phyloP scores from a whole-genome alignment of 768 basidiomycete species.

The Melanogaster broomeanus region DNA sequence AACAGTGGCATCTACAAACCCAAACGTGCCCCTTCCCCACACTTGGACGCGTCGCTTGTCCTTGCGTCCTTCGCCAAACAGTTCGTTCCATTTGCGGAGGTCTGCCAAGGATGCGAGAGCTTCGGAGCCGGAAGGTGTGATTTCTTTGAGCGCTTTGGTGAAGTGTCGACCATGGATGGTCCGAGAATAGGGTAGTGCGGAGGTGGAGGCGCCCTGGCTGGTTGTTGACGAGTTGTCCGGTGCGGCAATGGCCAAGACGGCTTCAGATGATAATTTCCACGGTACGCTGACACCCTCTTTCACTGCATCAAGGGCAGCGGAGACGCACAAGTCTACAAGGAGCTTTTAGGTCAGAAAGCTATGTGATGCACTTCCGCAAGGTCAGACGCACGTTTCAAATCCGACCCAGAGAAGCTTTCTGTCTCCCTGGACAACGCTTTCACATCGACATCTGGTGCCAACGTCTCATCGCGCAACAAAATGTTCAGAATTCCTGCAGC shows the following conservation, averaged over 20 bases:
- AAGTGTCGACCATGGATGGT: conserved; percentile 67
- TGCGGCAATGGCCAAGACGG: neutral
- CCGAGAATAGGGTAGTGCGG: conserved; percentile 31
- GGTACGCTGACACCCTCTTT: conserved; percentile 84
- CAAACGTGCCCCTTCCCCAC: conserved; percentile 89
- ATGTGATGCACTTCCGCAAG: neutral
- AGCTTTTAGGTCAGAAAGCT: conserved; percentile 6
- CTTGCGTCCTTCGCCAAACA: conserved; percentile 85
- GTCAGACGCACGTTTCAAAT: conserved; percentile 78
- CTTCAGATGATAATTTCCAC: conserved; percentile 48
- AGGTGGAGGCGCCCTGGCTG: conserved; percentile 4
- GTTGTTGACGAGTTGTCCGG: neutral
- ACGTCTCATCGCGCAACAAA: conserved; percentile 75
- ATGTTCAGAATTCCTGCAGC: conserved; percentile 82
- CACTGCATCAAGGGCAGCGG: conserved; percentile 88
- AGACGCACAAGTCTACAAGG: conserved; percentile 83
- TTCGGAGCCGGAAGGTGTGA: conserved; percentile 88
- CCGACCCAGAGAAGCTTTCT: conserved; percentile 90
- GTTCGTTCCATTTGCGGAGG: conserved; percentile 87
- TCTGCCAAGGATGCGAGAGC: conserved; percentile 72
- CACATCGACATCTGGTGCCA: conserved; percentile 66
- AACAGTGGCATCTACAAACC: conserved; percentile 61
- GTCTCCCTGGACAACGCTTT: conserved; percentile 66
- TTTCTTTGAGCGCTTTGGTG: conserved; percentile 81
- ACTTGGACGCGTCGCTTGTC: conserved; percentile 68